A percentile compares a stretch with the other conserved stretches of the same genome.
Conservation (phyloP, 2,329 filamentous ascomycete species). For the Exophiala mesophila region DNA sequence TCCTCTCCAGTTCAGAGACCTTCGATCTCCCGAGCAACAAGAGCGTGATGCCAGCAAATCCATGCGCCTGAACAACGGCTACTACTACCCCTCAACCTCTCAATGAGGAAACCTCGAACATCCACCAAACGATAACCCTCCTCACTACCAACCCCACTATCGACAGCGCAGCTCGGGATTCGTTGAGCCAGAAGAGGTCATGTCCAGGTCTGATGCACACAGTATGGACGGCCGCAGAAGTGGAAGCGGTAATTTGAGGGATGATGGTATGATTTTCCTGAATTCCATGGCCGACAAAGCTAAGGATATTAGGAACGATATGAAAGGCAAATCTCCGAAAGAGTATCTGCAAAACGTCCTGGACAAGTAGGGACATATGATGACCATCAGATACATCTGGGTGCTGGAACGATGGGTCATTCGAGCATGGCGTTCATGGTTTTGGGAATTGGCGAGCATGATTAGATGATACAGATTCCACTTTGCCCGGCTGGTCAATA, state of each 20-base stretch:
- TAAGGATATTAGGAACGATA: too few relatives aligned
- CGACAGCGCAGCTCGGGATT: neutral
- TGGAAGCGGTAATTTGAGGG: neutral
- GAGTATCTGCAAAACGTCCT: slow-evolving; percentile 1
- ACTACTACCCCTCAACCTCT: neutral
- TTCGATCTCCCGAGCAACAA: neutral
- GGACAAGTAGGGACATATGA: neutral
- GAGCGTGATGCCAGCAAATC: neutral
- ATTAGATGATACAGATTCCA: too few relatives aligned
- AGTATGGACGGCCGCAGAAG: neutral
- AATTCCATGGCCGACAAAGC: neutral
- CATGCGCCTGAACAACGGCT: neutral
- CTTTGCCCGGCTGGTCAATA: too few relatives aligned
- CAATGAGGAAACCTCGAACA: neutral
- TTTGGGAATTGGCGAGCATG: too few relatives aligned
- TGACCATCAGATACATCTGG: too few relatives aligned
- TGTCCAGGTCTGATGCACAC: neutral
- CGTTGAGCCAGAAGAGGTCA: slow-evolving; percentile 1
- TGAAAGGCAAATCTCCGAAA: neutral
- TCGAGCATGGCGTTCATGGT: too few relatives aligned
- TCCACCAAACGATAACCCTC: neutral
- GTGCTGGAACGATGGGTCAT: too few relatives aligned
- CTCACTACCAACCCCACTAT: neutral
- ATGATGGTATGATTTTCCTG: neutral
- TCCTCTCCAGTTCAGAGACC: neutral